Conservation (phyloP, 345 rosid genomes). For the Sisymbrium irio region DNA sequence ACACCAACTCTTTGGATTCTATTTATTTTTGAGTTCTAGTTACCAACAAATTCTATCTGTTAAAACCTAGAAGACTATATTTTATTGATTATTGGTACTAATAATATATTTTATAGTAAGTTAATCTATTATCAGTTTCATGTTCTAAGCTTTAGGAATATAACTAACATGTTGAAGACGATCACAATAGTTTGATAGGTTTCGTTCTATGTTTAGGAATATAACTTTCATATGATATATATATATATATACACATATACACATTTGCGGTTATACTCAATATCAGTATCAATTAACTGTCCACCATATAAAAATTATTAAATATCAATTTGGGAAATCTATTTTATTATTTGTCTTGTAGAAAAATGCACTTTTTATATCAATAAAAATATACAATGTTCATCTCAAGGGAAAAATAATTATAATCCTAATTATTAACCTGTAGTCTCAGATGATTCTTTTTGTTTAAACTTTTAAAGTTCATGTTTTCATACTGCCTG, state of each 20-base stretch:
- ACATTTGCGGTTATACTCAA: background rate
- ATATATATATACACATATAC: no score
- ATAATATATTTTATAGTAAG: background rate
- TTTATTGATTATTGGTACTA: background rate
- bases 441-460: background rate
- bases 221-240: background rate
- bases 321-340: background rate
- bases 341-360: background rate
- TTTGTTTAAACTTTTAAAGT: background rate
- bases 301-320: background rate
- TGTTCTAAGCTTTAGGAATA: background rate
- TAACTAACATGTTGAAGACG: background rate
- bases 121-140: background rate
- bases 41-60: constrained; percentile 2
- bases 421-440: background rate
- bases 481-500: background rate
- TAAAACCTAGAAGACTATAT: background rate
- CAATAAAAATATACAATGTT: background rate
- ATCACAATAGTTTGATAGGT: background rate
- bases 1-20: constrained; percentile 24
- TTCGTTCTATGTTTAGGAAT: background rate
- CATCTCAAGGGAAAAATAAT: background rate
- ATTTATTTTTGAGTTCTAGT: background rate
- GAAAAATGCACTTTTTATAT: background rate
- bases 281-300: background rate